Conservation (phyloP, 2,329 filamentous ascomycete genomes). For the Ceratocystis colombiana region DNA sequence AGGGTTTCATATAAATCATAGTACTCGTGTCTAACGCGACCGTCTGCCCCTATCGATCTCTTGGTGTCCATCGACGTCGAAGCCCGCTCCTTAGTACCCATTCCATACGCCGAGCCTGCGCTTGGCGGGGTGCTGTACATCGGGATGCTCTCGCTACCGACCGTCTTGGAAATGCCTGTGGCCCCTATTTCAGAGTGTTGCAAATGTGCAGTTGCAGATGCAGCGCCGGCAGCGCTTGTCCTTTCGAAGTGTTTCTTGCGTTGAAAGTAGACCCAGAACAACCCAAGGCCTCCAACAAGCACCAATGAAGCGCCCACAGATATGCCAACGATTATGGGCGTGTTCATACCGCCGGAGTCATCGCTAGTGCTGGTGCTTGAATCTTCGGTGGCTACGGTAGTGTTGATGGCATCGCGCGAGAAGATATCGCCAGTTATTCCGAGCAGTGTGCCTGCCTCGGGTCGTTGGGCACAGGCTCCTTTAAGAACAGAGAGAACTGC, state of each 20-base stretch:
- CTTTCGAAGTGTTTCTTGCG: constrained; percentile 32
- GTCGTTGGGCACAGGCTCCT: constrained; percentile 41
- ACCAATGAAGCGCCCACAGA: constrained; percentile 38
- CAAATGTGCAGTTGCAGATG: background rate
- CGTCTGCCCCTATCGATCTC: background rate
- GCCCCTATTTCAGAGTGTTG: background rate
- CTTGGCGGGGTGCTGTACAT: background rate
- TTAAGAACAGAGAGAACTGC: constrained; percentile 41
- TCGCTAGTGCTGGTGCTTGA: constrained; percentile 29
- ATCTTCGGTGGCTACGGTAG: constrained; percentile 29
- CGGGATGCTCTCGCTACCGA: constrained; percentile 8
- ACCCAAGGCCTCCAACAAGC: constrained; percentile 35
- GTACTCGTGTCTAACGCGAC: background rate
- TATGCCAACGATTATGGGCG: constrained; percentile 46
- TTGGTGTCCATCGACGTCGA: background rate
- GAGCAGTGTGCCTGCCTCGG: constrained; percentile 34
- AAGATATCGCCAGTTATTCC: constrained; percentile 40
- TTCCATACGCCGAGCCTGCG: background rate
- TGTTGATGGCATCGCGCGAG: constrained; percentile 33
- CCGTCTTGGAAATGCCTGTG: background rate
- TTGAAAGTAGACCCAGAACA: constrained; percentile 43
- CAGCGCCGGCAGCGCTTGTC: background rate
- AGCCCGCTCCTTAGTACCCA: constrained; percentile 18
- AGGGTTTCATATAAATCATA: background rate
- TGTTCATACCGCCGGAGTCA: constrained; percentile 34